These are phyloP conservation scores for Leccinum arenicola DNA, from an alignment of 768 basidiomycete genomes.

Conservation along the genomic window DNA sequence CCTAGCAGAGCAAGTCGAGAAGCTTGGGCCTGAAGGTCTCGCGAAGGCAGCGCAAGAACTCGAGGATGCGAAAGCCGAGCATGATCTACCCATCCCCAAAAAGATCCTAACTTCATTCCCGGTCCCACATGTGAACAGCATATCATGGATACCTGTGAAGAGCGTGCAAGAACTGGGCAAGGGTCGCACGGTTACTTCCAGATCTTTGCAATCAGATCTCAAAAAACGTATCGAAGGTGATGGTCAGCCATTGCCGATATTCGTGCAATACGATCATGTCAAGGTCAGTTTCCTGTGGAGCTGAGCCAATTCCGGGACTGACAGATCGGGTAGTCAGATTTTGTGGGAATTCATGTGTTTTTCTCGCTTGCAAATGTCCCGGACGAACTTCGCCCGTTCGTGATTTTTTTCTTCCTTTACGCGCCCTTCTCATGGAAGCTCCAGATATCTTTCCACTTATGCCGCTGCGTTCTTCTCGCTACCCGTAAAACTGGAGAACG, in stretches of 20 bases:
- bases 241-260: constrained; percentile 72
- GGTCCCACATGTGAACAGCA: constrained; percentile 86
- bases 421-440: constrained; percentile 6
- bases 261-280: constrained; percentile 92
- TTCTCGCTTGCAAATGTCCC: constrained; percentile 78
- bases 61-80: constrained; percentile 81
- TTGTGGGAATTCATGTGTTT: constrained; percentile 76
- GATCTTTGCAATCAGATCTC: constrained; percentile 42
- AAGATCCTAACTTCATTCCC: constrained; percentile 82
- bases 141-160: constrained; percentile 86
- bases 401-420: constrained; percentile 35
- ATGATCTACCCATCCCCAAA: constrained; percentile 77
- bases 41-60: constrained; percentile 63
- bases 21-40: constrained; percentile 80
- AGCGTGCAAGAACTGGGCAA: constrained; percentile 61
- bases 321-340: constrained; percentile 68
- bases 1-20: constrained; percentile 61
- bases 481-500: constrained; percentile 69
- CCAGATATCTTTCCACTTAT: constrained; percentile 76
- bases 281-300: constrained; percentile 46
- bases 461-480: constrained; percentile 85
- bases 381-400: constrained; percentile 64
- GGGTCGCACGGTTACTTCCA: constrained; percentile 37
- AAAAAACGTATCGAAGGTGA: constrained; percentile 65
- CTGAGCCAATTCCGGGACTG: neutral